These are phyloP conservation scores for Ceratocystis harringtonii DNA, from an alignment of 2,329 filamentous ascomycete species.

Conservation along the genomic window DNA sequence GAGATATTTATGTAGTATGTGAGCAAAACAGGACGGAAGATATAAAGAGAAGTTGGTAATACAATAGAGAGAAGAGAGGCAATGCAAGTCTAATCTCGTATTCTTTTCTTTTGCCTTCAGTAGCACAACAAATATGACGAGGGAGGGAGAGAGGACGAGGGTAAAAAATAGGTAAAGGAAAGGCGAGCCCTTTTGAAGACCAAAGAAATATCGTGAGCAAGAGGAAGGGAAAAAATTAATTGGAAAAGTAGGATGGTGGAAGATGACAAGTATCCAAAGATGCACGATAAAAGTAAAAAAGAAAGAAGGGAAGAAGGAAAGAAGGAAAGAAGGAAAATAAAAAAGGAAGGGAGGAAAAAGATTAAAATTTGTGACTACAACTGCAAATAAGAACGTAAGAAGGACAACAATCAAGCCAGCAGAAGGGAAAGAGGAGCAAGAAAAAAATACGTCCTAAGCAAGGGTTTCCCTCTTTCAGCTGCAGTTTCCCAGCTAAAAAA, in stretches of 20 bases:
- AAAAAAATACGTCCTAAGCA: not conserved
- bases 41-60: not conserved
- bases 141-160: no score
- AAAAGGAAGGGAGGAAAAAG: not conserved
- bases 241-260: not conserved
- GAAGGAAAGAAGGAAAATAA: not conserved
- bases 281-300: not conserved
- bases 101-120: not conserved
- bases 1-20: not conserved
- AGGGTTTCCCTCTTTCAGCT: not conserved
- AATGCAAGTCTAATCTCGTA: not conserved
- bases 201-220: not conserved
- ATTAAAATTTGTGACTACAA: not conserved
- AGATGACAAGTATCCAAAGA: slow-evolving; percentile 1
- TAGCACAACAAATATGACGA: not conserved
- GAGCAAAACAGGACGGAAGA: not conserved
- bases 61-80: not conserved
- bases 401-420: not conserved
- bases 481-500: not conserved
- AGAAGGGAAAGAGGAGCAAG: not conserved
- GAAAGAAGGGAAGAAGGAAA: not conserved
- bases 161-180: not conserved
- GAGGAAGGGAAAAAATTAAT: no score
- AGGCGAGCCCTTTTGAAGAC: not conserved
- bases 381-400: not conserved